Conservation (phyloP, 495 filamentous ascomycete species). For the Sabuloglossum arenarium region DNA sequence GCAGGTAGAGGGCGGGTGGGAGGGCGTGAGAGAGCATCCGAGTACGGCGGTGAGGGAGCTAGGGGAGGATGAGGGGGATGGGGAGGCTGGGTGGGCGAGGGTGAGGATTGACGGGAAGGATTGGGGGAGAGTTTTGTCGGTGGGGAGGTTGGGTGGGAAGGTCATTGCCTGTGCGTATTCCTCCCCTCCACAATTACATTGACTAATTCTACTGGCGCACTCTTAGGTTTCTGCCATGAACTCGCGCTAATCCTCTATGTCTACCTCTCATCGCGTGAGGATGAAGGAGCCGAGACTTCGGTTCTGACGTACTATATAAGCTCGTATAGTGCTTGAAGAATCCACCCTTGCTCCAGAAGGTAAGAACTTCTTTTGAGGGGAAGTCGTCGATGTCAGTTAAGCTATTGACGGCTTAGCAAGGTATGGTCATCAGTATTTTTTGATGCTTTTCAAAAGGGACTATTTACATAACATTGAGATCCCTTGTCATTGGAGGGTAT, state of each 20-base stretch:
- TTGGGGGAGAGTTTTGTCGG: constrained; percentile 75
- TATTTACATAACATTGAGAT: no score
- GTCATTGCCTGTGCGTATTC: constrained; percentile 61
- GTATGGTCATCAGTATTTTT: no score
- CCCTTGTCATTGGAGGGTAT: no score
- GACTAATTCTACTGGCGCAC: no score
- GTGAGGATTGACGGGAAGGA: constrained; percentile 82
- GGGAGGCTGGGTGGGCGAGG: constrained; percentile 56
- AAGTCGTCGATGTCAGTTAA: no score
- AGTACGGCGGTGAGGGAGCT: constrained; percentile 34
- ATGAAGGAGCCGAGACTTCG: constrained; percentile 47
- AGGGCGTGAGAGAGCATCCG: constrained; percentile 46
- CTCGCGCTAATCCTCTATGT: constrained; percentile 84
- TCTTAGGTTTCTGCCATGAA: constrained; percentile 43
- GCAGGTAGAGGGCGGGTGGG: constrained; percentile 40
- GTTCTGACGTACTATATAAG: constrained; percentile 59
- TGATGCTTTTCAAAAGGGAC: no score
- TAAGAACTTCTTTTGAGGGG: no score
- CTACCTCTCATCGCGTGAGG: constrained; percentile 44
- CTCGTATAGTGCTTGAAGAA: constrained; percentile 24
- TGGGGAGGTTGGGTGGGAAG: constrained; percentile 67
- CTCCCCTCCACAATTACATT: no score
- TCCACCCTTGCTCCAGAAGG: no score
- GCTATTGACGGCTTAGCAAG: no score
- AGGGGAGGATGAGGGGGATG: constrained; percentile 12